These are phyloP conservation scores for Jacaranda mimosifolia DNA, from an alignment of 257 asterid genomes.

Conservation along the genomic window DNA sequence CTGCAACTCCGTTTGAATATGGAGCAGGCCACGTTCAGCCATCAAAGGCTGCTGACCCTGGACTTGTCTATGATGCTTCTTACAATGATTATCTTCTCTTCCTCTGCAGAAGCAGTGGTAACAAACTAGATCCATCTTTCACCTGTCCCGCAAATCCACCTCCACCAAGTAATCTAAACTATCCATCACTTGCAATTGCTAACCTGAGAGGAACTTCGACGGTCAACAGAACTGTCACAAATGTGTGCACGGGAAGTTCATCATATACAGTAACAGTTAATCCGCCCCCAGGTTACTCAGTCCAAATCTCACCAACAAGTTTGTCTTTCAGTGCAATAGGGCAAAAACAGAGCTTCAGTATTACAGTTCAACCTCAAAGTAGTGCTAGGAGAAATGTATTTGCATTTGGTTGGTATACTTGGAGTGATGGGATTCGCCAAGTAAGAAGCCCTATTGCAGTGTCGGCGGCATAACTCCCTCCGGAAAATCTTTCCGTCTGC, in stretches of 20 bases:
- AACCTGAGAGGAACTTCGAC: slow-evolving; percentile 37
- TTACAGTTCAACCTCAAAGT: slow-evolving; percentile 34
- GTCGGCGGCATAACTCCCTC: not conserved
- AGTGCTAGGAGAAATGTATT: slow-evolving; percentile 16
- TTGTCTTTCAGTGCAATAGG: slow-evolving; percentile 40
- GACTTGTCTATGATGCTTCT: slow-evolving; percentile 57
- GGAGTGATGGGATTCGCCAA: slow-evolving; percentile 51
- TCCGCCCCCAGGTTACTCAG: slow-evolving; percentile 45
- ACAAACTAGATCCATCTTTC: slow-evolving; percentile 34
- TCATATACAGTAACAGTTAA: slow-evolving; percentile 32
- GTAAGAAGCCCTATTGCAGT: slow-evolving; percentile 51
- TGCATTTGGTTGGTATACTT: slow-evolving; percentile 45
- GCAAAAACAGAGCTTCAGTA: slow-evolving; percentile 43
- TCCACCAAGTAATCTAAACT: slow-evolving; percentile 46
- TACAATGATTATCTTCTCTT: slow-evolving; percentile 53
- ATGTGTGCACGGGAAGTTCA: slow-evolving; percentile 46
- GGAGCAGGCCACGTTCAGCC: slow-evolving; percentile 64
- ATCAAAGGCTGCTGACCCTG: slow-evolving; percentile 61
- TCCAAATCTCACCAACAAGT: slow-evolving; percentile 40
- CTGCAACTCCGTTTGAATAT: slow-evolving; percentile 49
- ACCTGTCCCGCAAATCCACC: slow-evolving; percentile 41
- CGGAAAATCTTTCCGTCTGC: not conserved
- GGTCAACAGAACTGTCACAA: slow-evolving; percentile 55
- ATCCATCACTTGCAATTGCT: slow-evolving; percentile 59
- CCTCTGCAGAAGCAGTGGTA: slow-evolving; percentile 42